These are phyloP conservation scores for Rutstroemia sp. DNA, from an alignment of 2,329 filamentous ascomycete genomes.

Conservation along the genomic window DNA sequence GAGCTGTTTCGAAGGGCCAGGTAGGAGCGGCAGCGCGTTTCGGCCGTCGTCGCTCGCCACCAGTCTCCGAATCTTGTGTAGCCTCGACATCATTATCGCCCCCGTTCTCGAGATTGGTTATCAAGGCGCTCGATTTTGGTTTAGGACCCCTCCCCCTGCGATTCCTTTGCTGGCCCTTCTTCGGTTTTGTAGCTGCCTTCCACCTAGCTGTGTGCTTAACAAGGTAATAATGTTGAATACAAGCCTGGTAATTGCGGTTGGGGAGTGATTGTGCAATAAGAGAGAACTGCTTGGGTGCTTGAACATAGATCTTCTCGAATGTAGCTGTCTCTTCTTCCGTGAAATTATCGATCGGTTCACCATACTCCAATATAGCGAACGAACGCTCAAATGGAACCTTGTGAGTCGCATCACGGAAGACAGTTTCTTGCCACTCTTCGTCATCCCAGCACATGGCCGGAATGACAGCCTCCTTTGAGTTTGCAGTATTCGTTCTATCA, in stretches of 20 bases:
- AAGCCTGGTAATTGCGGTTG: slow-evolving; percentile 66
- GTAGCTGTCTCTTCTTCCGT: slow-evolving; percentile 59
- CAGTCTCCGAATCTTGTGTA: slow-evolving; percentile 41
- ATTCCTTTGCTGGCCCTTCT: slow-evolving; percentile 41
- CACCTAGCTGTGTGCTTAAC: slow-evolving; percentile 75
- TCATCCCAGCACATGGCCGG: slow-evolving; percentile 61
- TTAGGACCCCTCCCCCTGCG: slow-evolving; percentile 46
- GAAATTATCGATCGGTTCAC: slow-evolving; percentile 69
- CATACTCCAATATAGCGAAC: slow-evolving; percentile 62
- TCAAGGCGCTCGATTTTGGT: slow-evolving; percentile 55
- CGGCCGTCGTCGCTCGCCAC: slow-evolving; percentile 51
- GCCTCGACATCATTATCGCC: slow-evolving; percentile 27
- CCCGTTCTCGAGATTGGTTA: slow-evolving; percentile 47
- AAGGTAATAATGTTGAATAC: slow-evolving; percentile 81
- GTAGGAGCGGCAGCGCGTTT: slow-evolving; percentile 59
- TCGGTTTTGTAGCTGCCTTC: slow-evolving; percentile 47
- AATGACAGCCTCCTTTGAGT: slow-evolving; percentile 68
- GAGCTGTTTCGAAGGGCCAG: slow-evolving; percentile 57
- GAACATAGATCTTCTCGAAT: slow-evolving; percentile 69
- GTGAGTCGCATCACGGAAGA: slow-evolving; percentile 60
- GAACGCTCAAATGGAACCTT: slow-evolving; percentile 58
- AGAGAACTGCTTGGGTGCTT: slow-evolving; percentile 77
- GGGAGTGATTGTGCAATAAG: slow-evolving; percentile 63
- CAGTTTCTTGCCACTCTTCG: slow-evolving; percentile 49
- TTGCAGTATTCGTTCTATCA: slow-evolving; percentile 63